Evolutionary conservation across 1,284 basidiomycete genomes (phyloP).

Genomic region (Ceratobasidium sp.): DNA sequence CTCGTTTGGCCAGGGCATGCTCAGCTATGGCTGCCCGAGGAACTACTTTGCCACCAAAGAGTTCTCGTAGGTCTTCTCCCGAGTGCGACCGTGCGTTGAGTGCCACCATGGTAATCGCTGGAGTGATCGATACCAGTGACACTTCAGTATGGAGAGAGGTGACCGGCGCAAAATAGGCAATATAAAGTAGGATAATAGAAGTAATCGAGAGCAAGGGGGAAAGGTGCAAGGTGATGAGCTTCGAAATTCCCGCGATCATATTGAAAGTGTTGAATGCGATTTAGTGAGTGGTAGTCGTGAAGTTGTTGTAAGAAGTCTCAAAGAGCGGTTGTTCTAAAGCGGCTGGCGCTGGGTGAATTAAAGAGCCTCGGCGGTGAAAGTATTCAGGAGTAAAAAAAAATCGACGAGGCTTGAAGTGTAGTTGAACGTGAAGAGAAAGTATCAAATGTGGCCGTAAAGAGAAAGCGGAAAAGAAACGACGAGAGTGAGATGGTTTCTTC

Average conservation of each 20-base stretch:
- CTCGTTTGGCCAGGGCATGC: conserved; percentile 33
- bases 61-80: conserved; percentile 53
- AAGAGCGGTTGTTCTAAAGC: conserved; percentile 20
- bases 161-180: conserved; percentile 75
- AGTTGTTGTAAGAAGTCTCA: conserved; percentile 1
- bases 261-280: conserved; percentile 51
- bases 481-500: conserved; percentile 22
- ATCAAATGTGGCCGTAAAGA: conserved; percentile 30
- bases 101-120: conserved; percentile 62
- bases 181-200: conserved; percentile 72
- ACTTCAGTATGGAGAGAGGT: conserved; percentile 73
- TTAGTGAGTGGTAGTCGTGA: not conserved
- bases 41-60: conserved; percentile 40
- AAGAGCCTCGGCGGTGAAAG: conserved; percentile 14
- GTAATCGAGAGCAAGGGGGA: conserved; percentile 76
- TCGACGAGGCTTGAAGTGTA: conserved; percentile 19
- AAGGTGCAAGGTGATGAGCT: conserved; percentile 76
- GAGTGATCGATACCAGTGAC: conserved; percentile 73
- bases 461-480: conserved; percentile 26
- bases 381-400: conserved; percentile 19
- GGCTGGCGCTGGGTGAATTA: conserved; percentile 34
- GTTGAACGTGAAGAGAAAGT: conserved; percentile 29
- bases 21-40: conserved; percentile 42
- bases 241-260: conserved; percentile 80
- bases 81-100: conserved; percentile 56